Base-by-base conservation (phyloP, 106 monocot species). In the Platanthera zijinensis region DNA sequence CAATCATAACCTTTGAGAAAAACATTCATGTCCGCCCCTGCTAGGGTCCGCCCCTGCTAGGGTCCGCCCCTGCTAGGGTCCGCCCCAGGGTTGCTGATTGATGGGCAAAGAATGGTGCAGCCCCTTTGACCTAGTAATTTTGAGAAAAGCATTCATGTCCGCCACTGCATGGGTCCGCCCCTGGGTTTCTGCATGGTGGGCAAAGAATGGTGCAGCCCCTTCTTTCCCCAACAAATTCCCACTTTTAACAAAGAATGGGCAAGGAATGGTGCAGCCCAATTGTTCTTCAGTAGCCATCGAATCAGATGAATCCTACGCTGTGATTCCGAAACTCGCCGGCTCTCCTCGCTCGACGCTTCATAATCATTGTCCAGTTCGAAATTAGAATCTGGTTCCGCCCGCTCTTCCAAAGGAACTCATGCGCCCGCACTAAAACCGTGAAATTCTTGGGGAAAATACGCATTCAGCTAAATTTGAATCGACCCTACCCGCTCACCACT, bases 381-480 rank as follows among this genome's bases (percentile, higher is more conserved):
- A 69, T 22, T 17, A 22, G 46, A 51, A 76, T 32, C 73, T 18
- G 76, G 48, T 68, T 71, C 77, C 32, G 9, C n/a, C 52, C 76
- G 79, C 62, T 63, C 10, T 62, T 80, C 75, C 57, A 22, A 22
- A 8, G 57, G 73, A 63, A 32, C 39, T 75, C 39, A 67, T 22
- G 30, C 19, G 47, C 48, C 56, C 56, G 76, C 39, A n/a, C 25
- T 7, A 0, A 21, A 19, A 32, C 14, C 47, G 57, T 49, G 45
- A 74, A 39, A 48, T 67, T 82, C 70, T 4, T 17, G 21, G 32
- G 54, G 59, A 71, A 82, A 80, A 7, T 91, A 76, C 21, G 80
- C 7, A 75, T 79, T 80, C 76, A 93, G 71, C 79, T 93, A 90
- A 25, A 64, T 73, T 69, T 85, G 85, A 64, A 91, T 86, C 64